A percentile compares a stretch with the other conserved stretches of the same genome.
phyloP scores from a whole-genome alignment of 345 rosid species.

The Iberis pinnata region DNA sequence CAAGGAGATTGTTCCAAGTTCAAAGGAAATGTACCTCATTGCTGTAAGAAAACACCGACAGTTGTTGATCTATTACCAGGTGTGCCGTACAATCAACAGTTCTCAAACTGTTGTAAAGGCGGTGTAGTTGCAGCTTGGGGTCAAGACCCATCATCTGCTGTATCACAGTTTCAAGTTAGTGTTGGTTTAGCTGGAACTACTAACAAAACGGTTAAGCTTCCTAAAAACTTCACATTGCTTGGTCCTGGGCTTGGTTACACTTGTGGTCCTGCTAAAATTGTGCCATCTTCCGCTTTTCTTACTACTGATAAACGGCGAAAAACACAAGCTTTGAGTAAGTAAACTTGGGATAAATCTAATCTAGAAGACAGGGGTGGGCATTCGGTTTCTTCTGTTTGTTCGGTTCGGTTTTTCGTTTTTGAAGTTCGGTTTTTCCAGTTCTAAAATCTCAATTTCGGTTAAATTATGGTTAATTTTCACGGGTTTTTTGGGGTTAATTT shows the following conservation, averaged over 20 bases:
- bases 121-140: slow-evolving; percentile 76
- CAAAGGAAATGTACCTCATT: slow-evolving; percentile 73
- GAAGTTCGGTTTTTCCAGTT: too few relatives aligned
- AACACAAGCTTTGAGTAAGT: slow-evolving; percentile 78
- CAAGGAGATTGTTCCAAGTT: slow-evolving; percentile 97
- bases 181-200: slow-evolving; percentile 75
- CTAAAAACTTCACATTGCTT: slow-evolving; percentile 75
- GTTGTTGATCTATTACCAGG: slow-evolving; percentile 75
- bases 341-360: slow-evolving; percentile 9
- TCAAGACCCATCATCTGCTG: slow-evolving; percentile 63
- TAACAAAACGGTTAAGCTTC: slow-evolving; percentile 74
- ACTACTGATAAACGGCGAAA: slow-evolving; percentile 54
- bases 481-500: too few relatives aligned
- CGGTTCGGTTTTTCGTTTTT: too few relatives aligned
- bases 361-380: too few relatives aligned
- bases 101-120: slow-evolving; percentile 82
- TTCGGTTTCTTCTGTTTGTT: too few relatives aligned
- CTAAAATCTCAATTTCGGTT: too few relatives aligned
- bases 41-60: slow-evolving; percentile 66
- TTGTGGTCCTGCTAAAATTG: slow-evolving; percentile 74
- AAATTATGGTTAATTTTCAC: too few relatives aligned
- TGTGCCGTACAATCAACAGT: slow-evolving; percentile 75
- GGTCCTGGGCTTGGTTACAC: slow-evolving; percentile 89
- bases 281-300: slow-evolving; percentile 56
- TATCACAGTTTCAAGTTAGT: slow-evolving; percentile 67